Conservation (phyloP, 1,284 basidiomycete genomes). For the Golubevia sp. region DNA sequence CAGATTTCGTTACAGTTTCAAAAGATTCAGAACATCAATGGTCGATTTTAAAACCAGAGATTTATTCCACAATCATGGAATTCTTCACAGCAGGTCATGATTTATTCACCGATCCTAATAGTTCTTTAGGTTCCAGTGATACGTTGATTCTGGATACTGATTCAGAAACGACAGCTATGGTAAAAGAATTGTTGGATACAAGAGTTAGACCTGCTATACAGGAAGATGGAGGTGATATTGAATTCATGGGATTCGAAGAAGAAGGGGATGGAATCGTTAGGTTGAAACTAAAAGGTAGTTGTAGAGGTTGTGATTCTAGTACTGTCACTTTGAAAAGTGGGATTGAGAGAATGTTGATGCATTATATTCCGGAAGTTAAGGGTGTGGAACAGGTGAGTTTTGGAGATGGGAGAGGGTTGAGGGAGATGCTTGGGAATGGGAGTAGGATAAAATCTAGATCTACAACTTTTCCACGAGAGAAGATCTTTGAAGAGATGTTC, state of each 20-base stretch:
- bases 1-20: slow-evolving; percentile 95
- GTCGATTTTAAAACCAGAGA: slow-evolving; percentile 94
- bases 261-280: slow-evolving; percentile 67
- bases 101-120: slow-evolving; percentile 72
- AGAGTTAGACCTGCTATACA: slow-evolving; percentile 93
- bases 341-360: slow-evolving; percentile 98
- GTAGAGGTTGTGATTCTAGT: slow-evolving; percentile 88
- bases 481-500: neutral
- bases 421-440: neutral
- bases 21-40: slow-evolving; percentile 86
- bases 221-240: slow-evolving; percentile 90
- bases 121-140: slow-evolving; percentile 82
- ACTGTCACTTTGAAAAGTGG: slow-evolving; percentile 93
- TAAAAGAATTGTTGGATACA: slow-evolving; percentile 95
- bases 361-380: slow-evolving; percentile 97
- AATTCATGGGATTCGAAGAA: slow-evolving; percentile 77
- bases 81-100: slow-evolving; percentile 86
- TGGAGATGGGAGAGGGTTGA: neutral
- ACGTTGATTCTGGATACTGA: slow-evolving; percentile 94
- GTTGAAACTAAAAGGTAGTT: slow-evolving; percentile 93
- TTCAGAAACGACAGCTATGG: slow-evolving; percentile 97
- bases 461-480: too few relatives aligned
- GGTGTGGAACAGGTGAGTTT: slow-evolving; percentile 87
- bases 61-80: slow-evolving; percentile 97
- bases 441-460: neutral